phyloP scores from a whole-genome alignment of 2,329 filamentous ascomycete genomes.

The Colletotrichum sp. region DNA sequence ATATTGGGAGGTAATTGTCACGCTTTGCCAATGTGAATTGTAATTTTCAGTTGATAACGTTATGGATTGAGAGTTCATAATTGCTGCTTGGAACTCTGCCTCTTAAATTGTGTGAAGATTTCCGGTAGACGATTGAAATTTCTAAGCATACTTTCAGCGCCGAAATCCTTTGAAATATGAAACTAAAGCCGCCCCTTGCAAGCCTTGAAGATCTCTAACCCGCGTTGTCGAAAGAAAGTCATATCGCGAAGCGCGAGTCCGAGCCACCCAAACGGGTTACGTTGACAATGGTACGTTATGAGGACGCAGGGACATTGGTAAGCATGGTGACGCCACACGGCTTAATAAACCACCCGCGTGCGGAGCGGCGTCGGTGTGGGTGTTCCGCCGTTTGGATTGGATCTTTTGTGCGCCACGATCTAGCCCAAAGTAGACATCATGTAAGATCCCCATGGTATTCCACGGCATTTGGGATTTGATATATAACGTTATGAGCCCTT shows the following conservation, averaged over 20 bases:
- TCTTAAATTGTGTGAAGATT: not conserved
- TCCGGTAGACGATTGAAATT: not conserved
- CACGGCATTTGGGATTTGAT: not conserved
- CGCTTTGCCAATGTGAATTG: not conserved
- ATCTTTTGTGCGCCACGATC: not conserved
- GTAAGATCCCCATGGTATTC: not conserved
- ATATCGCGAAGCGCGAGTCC: not conserved
- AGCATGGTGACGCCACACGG: not conserved
- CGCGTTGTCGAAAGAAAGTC: not conserved
- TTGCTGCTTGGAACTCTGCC: not conserved
- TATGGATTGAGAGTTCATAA: not conserved
- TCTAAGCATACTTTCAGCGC: not conserved
- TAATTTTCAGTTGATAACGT: not conserved
- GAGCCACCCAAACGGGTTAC: not conserved
- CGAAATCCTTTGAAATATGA: not conserved
- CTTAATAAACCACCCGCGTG: not conserved
- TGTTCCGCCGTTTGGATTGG: not conserved
- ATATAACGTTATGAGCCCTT: not conserved
- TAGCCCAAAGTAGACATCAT: not conserved
- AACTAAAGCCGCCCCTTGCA: not conserved
- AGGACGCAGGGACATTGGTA: not conserved
- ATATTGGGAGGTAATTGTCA: not conserved
- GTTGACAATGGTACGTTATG: not conserved
- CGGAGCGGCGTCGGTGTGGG: not conserved
- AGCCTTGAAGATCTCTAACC: not conserved